Base-by-base conservation (phyloP, 805 yeast genomes). In the Candida glaebosa region DNA sequence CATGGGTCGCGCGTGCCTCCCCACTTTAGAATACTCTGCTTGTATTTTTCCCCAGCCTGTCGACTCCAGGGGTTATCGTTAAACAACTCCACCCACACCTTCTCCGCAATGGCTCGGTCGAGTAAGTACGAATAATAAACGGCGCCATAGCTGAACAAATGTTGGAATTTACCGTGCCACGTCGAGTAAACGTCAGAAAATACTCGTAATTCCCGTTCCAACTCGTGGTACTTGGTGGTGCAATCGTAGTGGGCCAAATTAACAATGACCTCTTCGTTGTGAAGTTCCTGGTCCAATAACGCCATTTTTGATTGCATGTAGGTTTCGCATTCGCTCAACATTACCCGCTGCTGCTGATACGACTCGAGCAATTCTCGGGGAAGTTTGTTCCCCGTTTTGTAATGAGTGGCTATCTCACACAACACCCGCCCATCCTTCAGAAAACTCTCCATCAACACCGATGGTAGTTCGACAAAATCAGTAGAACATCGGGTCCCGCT, bases 81-180 rank as follows among this genome's bases (percentile, higher is more conserved):
- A 58, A 93, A 93, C 31, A 91, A 65, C 36, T 77, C 80, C 8
- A 75, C 71, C 90, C 96, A 93, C 2, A 91, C 76, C 54, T 81
- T 81, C 18, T 88, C 79, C 0, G 98, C 97, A 48, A 93, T 86
- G 5, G 96, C 96, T 31, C 97, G 67, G 63, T 93, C 99, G 42
- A 93, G 75, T 39, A 93, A 62, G 58, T 93, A 93, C 22, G 96
- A 85, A 64, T 93, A 93, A 57, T 93, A 93, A 1, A 90, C 86
- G 0, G 97, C 87, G 1, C 98, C 98, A 56, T 93, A 93, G 0
- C 96, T 88, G 51, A 84, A 86, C 31, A 93, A 65, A 57, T 93
- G 99, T 1, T 96, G 95, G 63, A 93, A 90, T 56, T 83, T 87
- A 1, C 95, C 97, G 43, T 87, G 95, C 96, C 97, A 90, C 18